A percentile compares a stretch with the other conserved stretches of the same genome.
phyloP scores from a whole-genome alignment of 2,329 filamentous ascomycete species.

The Neopestalotiopsis clavispora region DNA sequence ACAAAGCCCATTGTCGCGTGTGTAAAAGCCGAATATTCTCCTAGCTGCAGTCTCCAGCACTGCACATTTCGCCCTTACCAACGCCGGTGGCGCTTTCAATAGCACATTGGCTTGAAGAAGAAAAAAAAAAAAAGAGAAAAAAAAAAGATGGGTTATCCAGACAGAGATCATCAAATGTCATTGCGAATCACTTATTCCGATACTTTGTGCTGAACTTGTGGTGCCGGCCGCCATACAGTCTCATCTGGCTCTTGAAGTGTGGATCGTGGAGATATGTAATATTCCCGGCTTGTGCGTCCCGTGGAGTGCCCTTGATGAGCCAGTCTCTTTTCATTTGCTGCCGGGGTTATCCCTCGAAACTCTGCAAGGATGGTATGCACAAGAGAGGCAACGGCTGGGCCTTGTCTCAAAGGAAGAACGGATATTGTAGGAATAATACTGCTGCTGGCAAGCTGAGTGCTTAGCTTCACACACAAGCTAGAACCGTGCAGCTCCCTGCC shows the following conservation, averaged over 20 bases:
- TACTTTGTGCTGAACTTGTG: neutral
- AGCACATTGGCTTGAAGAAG: neutral
- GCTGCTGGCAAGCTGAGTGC: neutral
- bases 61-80: neutral
- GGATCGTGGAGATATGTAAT: neutral
- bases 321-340: slow-evolving; percentile 2
- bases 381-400: neutral
- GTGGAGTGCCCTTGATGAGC: neutral
- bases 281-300: slow-evolving; percentile 1
- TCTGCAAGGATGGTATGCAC: neutral
- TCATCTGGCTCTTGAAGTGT: neutral
- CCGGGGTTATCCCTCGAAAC: neutral
- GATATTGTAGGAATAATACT: neutral
- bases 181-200: neutral
- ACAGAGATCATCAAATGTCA: neutral
- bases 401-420: neutral
- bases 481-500: neutral
- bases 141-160: neutral
- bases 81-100: neutral
- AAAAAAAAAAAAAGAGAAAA: neutral
- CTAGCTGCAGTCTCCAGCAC: neutral
- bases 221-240: neutral
- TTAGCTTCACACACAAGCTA: neutral
- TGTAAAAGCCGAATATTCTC: neutral
- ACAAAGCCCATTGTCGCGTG: neutral